Evolutionary conservation across 2,329 filamentous ascomycete genomes (phyloP), one percentile per base, ranked within the genome.

Genomic region (Sporothrix schenckii): DNA sequence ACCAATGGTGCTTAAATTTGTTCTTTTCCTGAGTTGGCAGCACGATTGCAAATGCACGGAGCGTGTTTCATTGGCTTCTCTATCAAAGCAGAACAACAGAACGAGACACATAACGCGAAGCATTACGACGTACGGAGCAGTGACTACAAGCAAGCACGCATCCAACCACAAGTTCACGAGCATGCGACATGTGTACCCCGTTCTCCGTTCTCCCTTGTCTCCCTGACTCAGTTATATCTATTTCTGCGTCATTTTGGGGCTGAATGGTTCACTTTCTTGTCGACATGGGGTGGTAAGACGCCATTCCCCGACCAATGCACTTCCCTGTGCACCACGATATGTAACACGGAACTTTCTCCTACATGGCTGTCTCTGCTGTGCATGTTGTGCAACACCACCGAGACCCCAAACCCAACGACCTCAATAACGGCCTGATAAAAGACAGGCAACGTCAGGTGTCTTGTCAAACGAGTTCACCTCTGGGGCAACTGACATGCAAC

Each of bases 211-310:
- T 24, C 21, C 21, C n/a, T 4, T 3, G 39, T 47, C 16, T 27
- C 24, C 60, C 58, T 47, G 39, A n/a, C 9, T 41, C 41, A 27
- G 60, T 49, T 19, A 41, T 65, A 30, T 65, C 44, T 49, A 21
- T 47, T 63, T 63, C 39, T 65, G 60, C 24, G 21, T 49, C 60
- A 65, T 49, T 7, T 49, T 49, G 60, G 60, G 60, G 41, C 60
- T 24, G 41, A 65, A 49, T 30, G 60, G 30, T 27, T 30, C 39
- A 16, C 60, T 65, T 4, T n/a, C 16, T 47, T 65, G 44, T 49
- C 49, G 41, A 19, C 24, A 30, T 30, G 44, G 27, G 60, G 60
- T 47, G 21, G 58, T 47, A 9, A 34, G 3, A 30, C 21, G 11
- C 21, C 41, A 6, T 47, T 47, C 14, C 39, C 34, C 34, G 34